A percentile compares a stretch with the other conserved stretches of the same genome.
phyloP scores from a whole-genome alignment of 2,329 filamentous ascomycete genomes.

The Curvularia verruculosa region DNA sequence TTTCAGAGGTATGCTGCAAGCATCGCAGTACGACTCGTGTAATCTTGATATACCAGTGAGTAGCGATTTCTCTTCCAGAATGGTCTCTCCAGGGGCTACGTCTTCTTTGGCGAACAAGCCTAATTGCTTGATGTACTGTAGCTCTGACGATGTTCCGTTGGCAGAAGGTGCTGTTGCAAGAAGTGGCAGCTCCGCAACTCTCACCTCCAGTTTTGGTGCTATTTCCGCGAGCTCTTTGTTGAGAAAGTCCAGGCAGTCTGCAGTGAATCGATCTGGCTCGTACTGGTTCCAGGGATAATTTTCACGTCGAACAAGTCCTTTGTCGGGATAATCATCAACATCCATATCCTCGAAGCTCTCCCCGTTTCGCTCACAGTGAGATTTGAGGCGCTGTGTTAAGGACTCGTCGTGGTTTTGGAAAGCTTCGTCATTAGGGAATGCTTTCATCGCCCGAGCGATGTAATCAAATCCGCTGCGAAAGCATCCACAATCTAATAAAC shows the following conservation, averaged over 20 bases:
- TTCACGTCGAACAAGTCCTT: conserved; percentile 70
- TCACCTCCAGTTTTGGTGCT: conserved; percentile 82
- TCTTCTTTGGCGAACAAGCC: conserved; percentile 88
- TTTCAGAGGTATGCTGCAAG: conserved; percentile 74
- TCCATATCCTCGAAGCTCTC: conserved; percentile 52
- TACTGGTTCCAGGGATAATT: conserved; percentile 68
- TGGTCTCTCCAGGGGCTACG: conserved; percentile 74
- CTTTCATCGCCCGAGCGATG: conserved; percentile 64
- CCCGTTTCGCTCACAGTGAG: conserved; percentile 32
- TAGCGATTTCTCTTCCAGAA: conserved; percentile 82
- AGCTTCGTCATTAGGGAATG: conserved; percentile 62
- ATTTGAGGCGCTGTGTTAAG: conserved; percentile 50
- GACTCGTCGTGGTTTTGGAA: conserved; percentile 61
- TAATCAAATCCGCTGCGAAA: conserved; percentile 71
- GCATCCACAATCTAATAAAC: conserved; percentile 67
- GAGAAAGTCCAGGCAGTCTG: conserved; percentile 66
- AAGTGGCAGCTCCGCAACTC: conserved; percentile 75
- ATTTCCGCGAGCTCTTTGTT: conserved; percentile 72
- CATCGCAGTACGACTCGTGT: conserved; percentile 87
- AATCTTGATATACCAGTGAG: conserved; percentile 88
- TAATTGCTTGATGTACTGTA: conserved; percentile 72
- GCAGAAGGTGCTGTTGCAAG: conserved; percentile 49
- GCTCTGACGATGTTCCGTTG: conserved; percentile 56
- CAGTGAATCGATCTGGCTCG: conserved; percentile 64
- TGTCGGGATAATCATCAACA: conserved; percentile 67